Evolutionary conservation across 1,139 yeast genomes (phyloP).

Genomic region (Geotrichum macrosporum): DNA sequence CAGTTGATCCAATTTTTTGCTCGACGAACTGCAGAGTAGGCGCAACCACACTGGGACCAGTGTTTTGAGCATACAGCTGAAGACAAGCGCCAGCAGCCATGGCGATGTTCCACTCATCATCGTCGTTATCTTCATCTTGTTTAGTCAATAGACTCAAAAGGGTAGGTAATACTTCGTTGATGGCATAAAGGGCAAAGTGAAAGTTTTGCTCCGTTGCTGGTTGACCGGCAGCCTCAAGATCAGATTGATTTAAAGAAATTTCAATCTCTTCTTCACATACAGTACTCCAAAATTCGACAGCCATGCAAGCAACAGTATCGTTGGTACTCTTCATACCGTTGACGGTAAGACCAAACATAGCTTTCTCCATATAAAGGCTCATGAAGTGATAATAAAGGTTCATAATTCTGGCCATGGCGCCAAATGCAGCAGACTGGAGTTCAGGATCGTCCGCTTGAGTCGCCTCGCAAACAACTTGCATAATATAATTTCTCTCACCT

Average conservation of each 20-base stretch:
- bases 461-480: slow-evolving; percentile 99
- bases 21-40: slow-evolving; percentile 83
- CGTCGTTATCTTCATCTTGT: slow-evolving; percentile 88
- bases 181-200: slow-evolving; percentile 80
- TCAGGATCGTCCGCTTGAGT: slow-evolving; percentile 82
- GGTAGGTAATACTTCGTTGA: slow-evolving; percentile 83
- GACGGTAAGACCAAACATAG: slow-evolving; percentile 83
- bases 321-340: slow-evolving; percentile 84
- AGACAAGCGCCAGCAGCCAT: slow-evolving; percentile 99
- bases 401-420: slow-evolving; percentile 92
- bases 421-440: slow-evolving; percentile 91
- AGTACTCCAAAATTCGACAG: slow-evolving; percentile 97
- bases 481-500: slow-evolving; percentile 91
- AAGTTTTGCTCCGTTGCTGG: slow-evolving; percentile 36
- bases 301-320: slow-evolving; percentile 94
- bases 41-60: slow-evolving; percentile 78
- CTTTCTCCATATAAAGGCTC: slow-evolving; percentile 97
- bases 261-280: slow-evolving; percentile 95
- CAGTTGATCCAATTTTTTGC: slow-evolving; percentile 52
- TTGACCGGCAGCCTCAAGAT: slow-evolving; percentile 41
- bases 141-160: slow-evolving; percentile 71
- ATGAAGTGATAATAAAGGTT: slow-evolving; percentile 79
- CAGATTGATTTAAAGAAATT: slow-evolving; percentile 63
- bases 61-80: slow-evolving; percentile 86
- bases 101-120: slow-evolving; percentile 95